A percentile compares a stretch with the other conserved stretches of the same genome.
These are phyloP conservation scores for Alternaria sp. DNA, from an alignment of 2,329 filamentous ascomycete genomes.

Conservation along the genomic window DNA sequence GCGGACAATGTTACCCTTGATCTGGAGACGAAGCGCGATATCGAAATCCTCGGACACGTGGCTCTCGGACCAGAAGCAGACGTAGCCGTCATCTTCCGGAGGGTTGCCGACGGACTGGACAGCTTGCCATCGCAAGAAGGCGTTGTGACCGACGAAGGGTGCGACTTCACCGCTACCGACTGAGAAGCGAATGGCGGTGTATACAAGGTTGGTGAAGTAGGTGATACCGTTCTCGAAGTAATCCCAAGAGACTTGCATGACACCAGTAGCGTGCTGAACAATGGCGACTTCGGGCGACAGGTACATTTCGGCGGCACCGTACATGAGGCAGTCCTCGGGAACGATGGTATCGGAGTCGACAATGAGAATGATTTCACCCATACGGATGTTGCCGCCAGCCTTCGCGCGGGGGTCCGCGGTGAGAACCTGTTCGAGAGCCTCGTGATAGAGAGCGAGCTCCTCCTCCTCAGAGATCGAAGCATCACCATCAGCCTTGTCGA, in stretches of 20 bases:
- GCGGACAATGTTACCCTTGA: slow-evolving; percentile 69
- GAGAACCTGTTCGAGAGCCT: slow-evolving; percentile 66
- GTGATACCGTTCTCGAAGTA: slow-evolving; percentile 78
- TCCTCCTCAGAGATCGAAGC: slow-evolving; percentile 38
- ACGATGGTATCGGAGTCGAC: slow-evolving; percentile 45
- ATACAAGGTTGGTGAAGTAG: slow-evolving; percentile 78
- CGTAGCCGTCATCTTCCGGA: slow-evolving; percentile 61
- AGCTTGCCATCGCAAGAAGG: slow-evolving; percentile 72
- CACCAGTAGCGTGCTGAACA: slow-evolving; percentile 71
- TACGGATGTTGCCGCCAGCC: slow-evolving; percentile 83
- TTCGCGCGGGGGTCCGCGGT: slow-evolving; percentile 71
- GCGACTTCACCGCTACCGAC: slow-evolving; percentile 73
- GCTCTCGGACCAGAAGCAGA: slow-evolving; percentile 75
- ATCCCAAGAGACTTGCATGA: slow-evolving; percentile 74
- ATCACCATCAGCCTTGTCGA: slow-evolving; percentile 13
- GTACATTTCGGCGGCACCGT: slow-evolving; percentile 81
- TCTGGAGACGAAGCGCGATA: slow-evolving; percentile 73
- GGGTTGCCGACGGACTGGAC: slow-evolving; percentile 61
- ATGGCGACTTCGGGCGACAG: slow-evolving; percentile 77
- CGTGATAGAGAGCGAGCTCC: slow-evolving; percentile 39
- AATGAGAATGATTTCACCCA: slow-evolving; percentile 80
- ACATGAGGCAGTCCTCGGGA: slow-evolving; percentile 76
- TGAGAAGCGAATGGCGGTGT: slow-evolving; percentile 72
- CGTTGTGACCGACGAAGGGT: slow-evolving; percentile 78
- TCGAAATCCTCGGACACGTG: slow-evolving; percentile 80